phyloP scores from a whole-genome alignment of 2,329 filamentous ascomycete species.

The Phialophora tarda region DNA sequence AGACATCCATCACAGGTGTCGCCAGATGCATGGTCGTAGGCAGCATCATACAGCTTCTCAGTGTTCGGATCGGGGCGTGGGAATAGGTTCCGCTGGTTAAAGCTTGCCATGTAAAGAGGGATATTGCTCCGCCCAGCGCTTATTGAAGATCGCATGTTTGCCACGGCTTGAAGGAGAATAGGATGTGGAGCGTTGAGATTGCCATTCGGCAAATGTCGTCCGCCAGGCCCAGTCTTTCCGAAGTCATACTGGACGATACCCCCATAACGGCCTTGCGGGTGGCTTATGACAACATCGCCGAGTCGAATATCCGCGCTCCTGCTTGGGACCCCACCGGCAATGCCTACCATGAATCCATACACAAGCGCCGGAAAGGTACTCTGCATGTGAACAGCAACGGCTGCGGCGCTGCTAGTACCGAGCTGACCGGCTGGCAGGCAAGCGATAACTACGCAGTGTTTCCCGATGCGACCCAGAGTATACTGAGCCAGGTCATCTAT shows the following conservation, averaged over 20 bases:
- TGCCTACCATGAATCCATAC: conserved; percentile 32
- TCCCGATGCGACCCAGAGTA: conserved; percentile 21
- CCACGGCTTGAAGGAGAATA: not conserved
- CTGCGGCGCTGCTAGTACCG: not conserved
- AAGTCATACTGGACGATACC: conserved; percentile 39
- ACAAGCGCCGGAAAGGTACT: conserved; percentile 25
- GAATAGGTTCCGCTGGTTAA: too few relatives aligned
- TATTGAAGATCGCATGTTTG: too few relatives aligned
- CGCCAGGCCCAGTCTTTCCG: not conserved
- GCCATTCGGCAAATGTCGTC: not conserved
- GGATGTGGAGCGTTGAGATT: not conserved
- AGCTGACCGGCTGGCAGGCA: conserved; percentile 3
- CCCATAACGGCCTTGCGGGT: conserved; percentile 30
- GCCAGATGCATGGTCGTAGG: too few relatives aligned
- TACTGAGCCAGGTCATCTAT: conserved; percentile 23
- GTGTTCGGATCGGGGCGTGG: too few relatives aligned
- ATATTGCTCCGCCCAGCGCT: too few relatives aligned
- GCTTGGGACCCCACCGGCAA: conserved; percentile 32
- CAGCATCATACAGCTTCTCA: too few relatives aligned
- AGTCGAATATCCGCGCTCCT: conserved; percentile 39
- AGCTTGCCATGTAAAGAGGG: too few relatives aligned
- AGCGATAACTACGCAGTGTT: conserved; percentile 28
- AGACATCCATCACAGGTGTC: too few relatives aligned
- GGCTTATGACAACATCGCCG: conserved; percentile 43
- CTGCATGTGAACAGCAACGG: not conserved